A percentile compares a stretch with the other conserved stretches of the same genome.
Conservation (phyloP, 371 early-diverging fungal species). For the Ecytonucleospora hepatopenaei region DNA sequence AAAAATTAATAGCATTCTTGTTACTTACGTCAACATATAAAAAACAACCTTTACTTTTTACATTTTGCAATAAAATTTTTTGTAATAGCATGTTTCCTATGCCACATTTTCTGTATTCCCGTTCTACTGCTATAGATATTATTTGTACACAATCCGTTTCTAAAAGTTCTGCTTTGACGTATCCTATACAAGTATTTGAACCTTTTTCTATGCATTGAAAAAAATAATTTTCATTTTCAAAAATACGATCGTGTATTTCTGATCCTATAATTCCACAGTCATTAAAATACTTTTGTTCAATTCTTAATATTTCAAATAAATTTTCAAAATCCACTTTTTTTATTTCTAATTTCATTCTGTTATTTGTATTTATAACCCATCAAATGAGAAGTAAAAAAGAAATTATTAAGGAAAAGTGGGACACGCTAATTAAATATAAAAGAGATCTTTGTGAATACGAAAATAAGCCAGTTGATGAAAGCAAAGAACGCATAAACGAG, state of each 20-base stretch:
- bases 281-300: slow-evolving; percentile 17
- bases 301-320: not conserved
- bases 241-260: not conserved
- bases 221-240: not conserved
- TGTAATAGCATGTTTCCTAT: slow-evolving; percentile 3
- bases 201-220: not conserved
- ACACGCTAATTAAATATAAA: no score
- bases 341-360: not conserved
- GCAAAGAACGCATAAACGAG: no score
- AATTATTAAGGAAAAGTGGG: not conserved
- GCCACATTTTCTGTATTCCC: not conserved
- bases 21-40: not conserved
- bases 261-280: not conserved
- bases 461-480: no score
- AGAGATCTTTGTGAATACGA: no score
- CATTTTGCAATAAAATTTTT: no score
- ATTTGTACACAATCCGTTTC: not conserved
- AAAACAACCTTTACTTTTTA: not conserved
- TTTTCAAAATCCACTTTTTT: not conserved
- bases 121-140: not conserved
- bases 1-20: slow-evolving; percentile 4
- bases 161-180: slow-evolving; percentile 1
- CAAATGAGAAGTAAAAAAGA: not conserved
- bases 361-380: not conserved
- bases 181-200: not conserved